Conservation (phyloP, 306 rosid species). For the Calophaca sinica region DNA sequence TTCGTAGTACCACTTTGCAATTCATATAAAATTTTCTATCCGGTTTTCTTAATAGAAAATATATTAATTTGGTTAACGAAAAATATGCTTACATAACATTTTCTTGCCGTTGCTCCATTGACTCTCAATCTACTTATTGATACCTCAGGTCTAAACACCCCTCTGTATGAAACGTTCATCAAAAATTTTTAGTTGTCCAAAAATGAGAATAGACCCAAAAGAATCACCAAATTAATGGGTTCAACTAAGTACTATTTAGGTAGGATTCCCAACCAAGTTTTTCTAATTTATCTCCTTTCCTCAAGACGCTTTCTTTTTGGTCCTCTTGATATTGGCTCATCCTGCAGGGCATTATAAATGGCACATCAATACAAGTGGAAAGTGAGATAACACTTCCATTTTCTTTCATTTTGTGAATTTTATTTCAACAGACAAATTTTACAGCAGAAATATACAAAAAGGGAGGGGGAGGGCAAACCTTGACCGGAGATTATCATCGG, state of each 20-base stretch:
- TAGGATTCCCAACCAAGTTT: conserved; percentile 76
- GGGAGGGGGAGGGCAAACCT: conserved; percentile 55
- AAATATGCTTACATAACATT: background rate
- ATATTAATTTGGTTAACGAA: background rate
- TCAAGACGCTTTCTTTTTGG: conserved; percentile 62
- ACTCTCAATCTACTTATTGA: conserved; percentile 36
- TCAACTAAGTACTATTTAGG: conserved; percentile 41
- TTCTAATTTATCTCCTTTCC: conserved; percentile 70
- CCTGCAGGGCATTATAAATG: conserved; percentile 56
- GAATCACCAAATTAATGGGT: conserved; percentile 21
- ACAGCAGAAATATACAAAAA: conserved; percentile 3
- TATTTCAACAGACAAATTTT: background rate
- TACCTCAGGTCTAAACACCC: background rate
- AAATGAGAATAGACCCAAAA: conserved; percentile 15
- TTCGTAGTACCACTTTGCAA: no score
- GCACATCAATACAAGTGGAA: conserved; percentile 23
- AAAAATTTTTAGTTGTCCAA: conserved; percentile 37
- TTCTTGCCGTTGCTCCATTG: background rate
- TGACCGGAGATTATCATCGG: conserved; percentile 53
- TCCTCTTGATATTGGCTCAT: conserved; percentile 80
- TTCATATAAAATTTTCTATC: no score
- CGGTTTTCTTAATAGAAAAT: background rate
- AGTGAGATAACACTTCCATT: background rate
- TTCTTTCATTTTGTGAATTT: conserved; percentile 19
- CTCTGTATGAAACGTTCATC: conserved; percentile 14